Conservation (phyloP, 345 rosid genomes). For the Hirschfeldia incana region DNA sequence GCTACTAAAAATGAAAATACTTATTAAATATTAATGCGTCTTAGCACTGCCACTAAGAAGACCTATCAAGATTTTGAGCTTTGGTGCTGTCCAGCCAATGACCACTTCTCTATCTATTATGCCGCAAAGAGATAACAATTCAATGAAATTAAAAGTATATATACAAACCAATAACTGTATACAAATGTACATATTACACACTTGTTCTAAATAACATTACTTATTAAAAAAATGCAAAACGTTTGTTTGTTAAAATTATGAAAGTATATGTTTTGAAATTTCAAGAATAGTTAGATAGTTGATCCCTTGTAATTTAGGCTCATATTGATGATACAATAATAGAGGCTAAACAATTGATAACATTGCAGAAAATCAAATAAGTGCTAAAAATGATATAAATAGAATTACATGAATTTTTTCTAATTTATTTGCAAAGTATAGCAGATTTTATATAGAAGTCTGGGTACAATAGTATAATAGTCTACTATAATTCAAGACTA, state of each 20-base stretch:
- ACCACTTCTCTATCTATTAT: conserved; percentile 34
- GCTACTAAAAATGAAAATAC: conserved; percentile 13
- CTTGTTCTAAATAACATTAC: neutral
- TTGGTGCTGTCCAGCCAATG: conserved; percentile 43
- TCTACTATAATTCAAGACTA: neutral
- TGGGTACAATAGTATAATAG: neutral
- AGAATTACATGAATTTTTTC: neutral
- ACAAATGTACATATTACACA: neutral
- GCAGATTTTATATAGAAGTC: neutral
- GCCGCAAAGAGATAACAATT: conserved; percentile 10
- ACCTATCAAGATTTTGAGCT: conserved; percentile 21
- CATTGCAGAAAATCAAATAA: neutral
- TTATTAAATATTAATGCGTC: conserved; percentile 18
- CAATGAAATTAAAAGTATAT: neutral
- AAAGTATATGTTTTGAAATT: neutral
- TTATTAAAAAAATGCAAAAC: neutral
- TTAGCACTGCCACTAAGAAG: conserved; percentile 35
- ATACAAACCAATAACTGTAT: neutral
- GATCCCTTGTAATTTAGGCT: neutral
- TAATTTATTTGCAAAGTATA: neutral
- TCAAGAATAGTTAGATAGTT: neutral
- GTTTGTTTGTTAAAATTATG: neutral
- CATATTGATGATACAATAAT: neutral
- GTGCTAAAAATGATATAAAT: neutral
- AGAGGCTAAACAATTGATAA: neutral